Conservation (phyloP, 1,139 yeast species). For the Debaryomycetaceae sp. region DNA sequence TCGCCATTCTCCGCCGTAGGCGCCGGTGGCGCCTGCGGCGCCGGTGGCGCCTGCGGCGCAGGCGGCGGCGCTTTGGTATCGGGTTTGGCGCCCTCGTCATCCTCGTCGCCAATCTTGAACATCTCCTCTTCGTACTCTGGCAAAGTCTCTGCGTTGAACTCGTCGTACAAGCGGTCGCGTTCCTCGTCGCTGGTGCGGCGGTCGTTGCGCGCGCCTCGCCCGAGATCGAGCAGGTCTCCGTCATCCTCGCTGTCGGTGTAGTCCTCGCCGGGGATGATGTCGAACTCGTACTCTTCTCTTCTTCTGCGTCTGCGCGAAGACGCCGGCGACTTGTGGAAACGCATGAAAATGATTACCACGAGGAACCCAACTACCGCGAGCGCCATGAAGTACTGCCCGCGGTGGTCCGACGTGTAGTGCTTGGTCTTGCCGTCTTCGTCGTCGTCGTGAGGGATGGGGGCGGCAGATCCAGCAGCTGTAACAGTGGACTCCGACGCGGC, state of each 20-base stretch:
- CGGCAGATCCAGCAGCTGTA: conserved; percentile 3
- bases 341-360: conserved; percentile 48
- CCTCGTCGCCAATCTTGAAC: conserved; percentile 41
- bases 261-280: conserved; percentile 70
- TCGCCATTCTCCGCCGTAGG: conserved; percentile 3
- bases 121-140: conserved; percentile 39
- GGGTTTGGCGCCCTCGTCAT: conserved; percentile 19
- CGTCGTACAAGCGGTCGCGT: conserved; percentile 38
- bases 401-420: conserved; percentile 32
- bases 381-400: conserved; percentile 57
- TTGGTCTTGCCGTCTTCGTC: conserved; percentile 32
- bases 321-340: conserved; percentile 48
- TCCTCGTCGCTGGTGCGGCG: conserved; percentile 24
- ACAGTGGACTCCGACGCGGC: conserved; percentile 5
- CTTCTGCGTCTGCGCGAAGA: conserved; percentile 55
- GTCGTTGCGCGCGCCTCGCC: conserved; percentile 11
- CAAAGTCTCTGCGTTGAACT: conserved; percentile 33
- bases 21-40: conserved; percentile 4
- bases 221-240: conserved; percentile 26
- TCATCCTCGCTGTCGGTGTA: conserved; percentile 32
- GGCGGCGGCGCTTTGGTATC: too few relatives aligned
- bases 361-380: conserved; percentile 58
- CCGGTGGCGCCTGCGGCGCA: neutral
- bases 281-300: conserved; percentile 74
- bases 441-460: conserved; percentile 14